phyloP scores from a whole-genome alignment of 805 yeast genomes.

The Kuraishia molischiana region DNA sequence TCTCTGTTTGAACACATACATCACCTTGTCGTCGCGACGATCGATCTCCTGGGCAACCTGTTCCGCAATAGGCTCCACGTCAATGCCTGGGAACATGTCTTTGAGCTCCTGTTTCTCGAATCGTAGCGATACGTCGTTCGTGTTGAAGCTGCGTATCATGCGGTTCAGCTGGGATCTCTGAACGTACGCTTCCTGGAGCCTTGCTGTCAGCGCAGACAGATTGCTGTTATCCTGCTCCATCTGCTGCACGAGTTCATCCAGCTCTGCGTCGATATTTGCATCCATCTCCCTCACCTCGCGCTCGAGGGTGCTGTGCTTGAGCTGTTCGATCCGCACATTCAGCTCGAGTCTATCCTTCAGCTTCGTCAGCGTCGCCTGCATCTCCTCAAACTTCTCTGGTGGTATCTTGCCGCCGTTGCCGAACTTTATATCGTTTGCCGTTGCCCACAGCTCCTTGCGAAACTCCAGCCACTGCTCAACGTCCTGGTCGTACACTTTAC shows the following conservation, averaged over 20 bases:
- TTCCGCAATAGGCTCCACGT: background rate
- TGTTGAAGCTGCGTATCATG: slow-evolving; percentile 13
- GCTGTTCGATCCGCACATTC: slow-evolving; percentile 10
- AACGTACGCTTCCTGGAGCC: slow-evolving; percentile 12
- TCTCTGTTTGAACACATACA: slow-evolving; percentile 8
- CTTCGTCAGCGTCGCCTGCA: slow-evolving; percentile 10
- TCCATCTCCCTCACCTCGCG: slow-evolving; percentile 12
- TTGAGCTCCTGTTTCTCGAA: slow-evolving; percentile 13
- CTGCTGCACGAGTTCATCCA: slow-evolving; percentile 11
- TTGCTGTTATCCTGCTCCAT: slow-evolving; percentile 12
- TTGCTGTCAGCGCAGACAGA: slow-evolving; percentile 10
- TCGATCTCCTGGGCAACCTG: background rate
- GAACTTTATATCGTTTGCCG: slow-evolving; percentile 8
- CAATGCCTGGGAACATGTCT: slow-evolving; percentile 11
- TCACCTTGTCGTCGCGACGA: slow-evolving; percentile 4
- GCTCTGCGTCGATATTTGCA: slow-evolving; percentile 6
- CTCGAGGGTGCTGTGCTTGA: slow-evolving; percentile 8
- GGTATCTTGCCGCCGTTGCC: slow-evolving; percentile 8
- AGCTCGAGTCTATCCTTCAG: slow-evolving; percentile 10
- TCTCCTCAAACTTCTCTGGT: slow-evolving; percentile 8
- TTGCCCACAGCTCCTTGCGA: slow-evolving; percentile 10
- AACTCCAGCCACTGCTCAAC: slow-evolving; percentile 14
- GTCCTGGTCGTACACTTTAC: slow-evolving; percentile 20
- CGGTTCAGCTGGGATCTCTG: slow-evolving; percentile 15
- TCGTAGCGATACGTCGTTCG: slow-evolving; percentile 11